Percentiles rank a stretch among this genome's conserved stretches.
These are phyloP conservation scores for Alternaria solani DNA, from an alignment of 2,329 filamentous ascomycete genomes.

Conservation along the genomic window DNA sequence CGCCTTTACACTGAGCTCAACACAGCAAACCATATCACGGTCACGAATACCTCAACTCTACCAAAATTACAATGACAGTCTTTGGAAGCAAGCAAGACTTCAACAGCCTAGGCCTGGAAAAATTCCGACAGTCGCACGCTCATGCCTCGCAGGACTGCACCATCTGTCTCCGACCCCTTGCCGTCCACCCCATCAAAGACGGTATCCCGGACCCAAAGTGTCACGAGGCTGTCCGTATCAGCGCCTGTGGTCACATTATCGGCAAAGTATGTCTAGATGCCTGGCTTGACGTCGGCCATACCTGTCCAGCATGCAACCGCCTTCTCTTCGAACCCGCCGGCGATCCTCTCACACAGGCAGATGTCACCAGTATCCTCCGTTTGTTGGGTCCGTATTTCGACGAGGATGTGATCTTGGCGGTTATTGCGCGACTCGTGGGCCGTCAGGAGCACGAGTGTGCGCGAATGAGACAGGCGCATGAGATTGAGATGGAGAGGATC, in stretches of 20 bases:
- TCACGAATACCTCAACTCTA: neutral
- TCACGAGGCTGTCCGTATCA: slow-evolving; percentile 27
- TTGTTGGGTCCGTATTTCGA: slow-evolving; percentile 3
- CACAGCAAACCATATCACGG: neutral
- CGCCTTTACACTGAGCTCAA: neutral
- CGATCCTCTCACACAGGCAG: slow-evolving; percentile 19
- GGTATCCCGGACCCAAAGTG: neutral
- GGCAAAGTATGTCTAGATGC: slow-evolving; percentile 26
- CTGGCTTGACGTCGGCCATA: slow-evolving; percentile 29
- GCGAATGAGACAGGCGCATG: slow-evolving; percentile 5
- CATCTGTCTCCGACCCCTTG: slow-evolving; percentile 25
- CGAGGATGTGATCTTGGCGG: slow-evolving; percentile 2
- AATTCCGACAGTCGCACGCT: slow-evolving; percentile 11
- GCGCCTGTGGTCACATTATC: slow-evolving; percentile 27
- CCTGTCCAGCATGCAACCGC: slow-evolving; percentile 30
- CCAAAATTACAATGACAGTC: slow-evolving; percentile 17
- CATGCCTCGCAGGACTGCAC: slow-evolving; percentile 27
- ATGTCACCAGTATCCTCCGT: slow-evolving; percentile 6
- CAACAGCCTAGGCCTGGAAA: slow-evolving; percentile 18
- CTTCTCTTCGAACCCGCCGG: slow-evolving; percentile 21
- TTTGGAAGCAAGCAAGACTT: slow-evolving; percentile 25
- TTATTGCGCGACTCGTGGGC: slow-evolving; percentile 15
- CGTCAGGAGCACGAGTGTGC: slow-evolving; percentile 7
- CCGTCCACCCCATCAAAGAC: slow-evolving; percentile 9
- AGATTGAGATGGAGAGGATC: slow-evolving; percentile 11